Evolutionary conservation across 345 rosid genomes (phyloP), one percentile per base, ranked within the genome.

Genomic region (Linum trigynum): DNA sequence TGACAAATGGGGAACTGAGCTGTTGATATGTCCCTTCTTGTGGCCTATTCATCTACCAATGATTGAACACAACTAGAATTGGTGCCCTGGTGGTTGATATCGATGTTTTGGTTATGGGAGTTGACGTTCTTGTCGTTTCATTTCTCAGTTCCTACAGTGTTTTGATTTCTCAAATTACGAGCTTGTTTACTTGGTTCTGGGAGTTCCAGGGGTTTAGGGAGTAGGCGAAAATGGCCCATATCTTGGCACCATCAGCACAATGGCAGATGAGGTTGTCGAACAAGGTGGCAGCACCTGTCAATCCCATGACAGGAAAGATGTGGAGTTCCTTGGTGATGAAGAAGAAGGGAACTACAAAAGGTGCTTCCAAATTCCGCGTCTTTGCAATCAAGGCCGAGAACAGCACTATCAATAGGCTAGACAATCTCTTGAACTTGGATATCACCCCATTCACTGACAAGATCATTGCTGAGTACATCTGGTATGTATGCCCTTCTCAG

Each of bases 381-480:
- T 55, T 78, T 65, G 83, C 97, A 43, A 41, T 88, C 45, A 83
- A 86, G 66, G 82, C 97, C 58, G 97, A 92, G 4, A 81, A 72
- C 69, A 62, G 84, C 69, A 81, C 88, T 1, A 62, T 90, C 76
- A 90, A 86, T 64, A 85, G 97, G 80, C 39, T 90, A 17, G 95
- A 88, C 77, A 65, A 69, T 67, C 85, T 92, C 43, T 87, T 92
- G 58, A 87, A 92, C 69, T 51, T 92, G 79, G 99, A 94, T 65
- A 69, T 85, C 57, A 86, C 85, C n/a, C 95, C 95, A 39, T 85
- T 76, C 79, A 81, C 97, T 53, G 89, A 94, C 70, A 82, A 73
- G 70, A 85, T 94, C 82, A 88, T 94, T 62, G 97, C 97, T 11
- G 99, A 94, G 66, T 94, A 94, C 80, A 94, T 94, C 67, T 94